Base-by-base conservation (phyloP, 768 basidiomycete species). In the Hericium rajendrae region DNA sequence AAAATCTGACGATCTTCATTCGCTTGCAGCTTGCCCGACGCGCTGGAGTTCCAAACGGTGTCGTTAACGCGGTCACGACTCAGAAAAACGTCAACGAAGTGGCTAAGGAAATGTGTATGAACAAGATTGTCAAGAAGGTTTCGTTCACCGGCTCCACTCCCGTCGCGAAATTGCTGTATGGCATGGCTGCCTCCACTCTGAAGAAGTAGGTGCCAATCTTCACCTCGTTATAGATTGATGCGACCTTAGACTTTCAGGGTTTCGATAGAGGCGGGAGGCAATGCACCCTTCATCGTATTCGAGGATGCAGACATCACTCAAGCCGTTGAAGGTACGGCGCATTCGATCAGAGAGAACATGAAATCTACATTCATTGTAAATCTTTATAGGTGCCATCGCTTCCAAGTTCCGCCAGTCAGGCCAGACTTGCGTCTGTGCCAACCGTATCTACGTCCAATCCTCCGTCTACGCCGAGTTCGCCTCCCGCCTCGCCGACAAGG, bases 231-330 rank as follows among this genome's bases (percentile, higher is more conserved):
- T 6, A 13, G 32, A 46, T 32, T 22, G 13, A 22, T 26, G 8
- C 26, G 18, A 10, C 15, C 15, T 48, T 38, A 6, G 9, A 10
- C 32, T 51, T 53, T 38, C 39, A 75, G 83, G 60, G 68, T 84
- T 10, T 91, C 91, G 2, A 71, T 93, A 39, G 93, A 95, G 72
- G 89, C 93, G 28, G 92, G 94, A 13, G 95, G 97, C 28, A 98
- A 98, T 63, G 84, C 94, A 0, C 89, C 95, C 0, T 94, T 99
- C 71, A 97, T 98, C 63, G 89, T 99, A 6, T 98, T 99, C 68
- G 89, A 93, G 61, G 97, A 98, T 66, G 95, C 94, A 0, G 86
- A 98, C 68, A 79, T 99, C 53, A 90, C 93, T 51, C 84, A 86
- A 57, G 97, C 97, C 28, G 91, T 99, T 6, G 83, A 85, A 62